phyloP scores from a whole-genome alignment of 441 rosid species.

The Hura crepitans region DNA sequence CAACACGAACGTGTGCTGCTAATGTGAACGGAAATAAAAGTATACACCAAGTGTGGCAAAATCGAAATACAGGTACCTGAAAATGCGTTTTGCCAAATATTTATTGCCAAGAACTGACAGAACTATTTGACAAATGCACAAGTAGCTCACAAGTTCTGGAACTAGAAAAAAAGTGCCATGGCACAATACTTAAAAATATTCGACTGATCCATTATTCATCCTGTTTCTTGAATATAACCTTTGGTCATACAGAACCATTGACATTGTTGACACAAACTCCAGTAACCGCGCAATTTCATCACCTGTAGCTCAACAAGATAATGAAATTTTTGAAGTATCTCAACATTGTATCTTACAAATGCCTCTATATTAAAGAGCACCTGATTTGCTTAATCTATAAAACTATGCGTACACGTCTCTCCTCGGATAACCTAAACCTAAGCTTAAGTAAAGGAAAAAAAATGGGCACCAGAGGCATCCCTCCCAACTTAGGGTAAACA shows the following conservation, averaged over 20 bases:
- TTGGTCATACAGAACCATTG: background rate
- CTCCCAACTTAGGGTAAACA: conserved; percentile 18
- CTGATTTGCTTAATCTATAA: conserved; percentile 16
- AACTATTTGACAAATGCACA: too few relatives aligned
- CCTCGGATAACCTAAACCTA: conserved; percentile 2
- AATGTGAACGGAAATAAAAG: too few relatives aligned
- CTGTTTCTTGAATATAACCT: background rate
- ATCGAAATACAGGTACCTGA: too few relatives aligned
- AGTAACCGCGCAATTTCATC: conserved; percentile 15
- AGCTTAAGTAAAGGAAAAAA: background rate
- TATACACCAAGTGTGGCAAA: too few relatives aligned
- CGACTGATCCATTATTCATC: background rate
- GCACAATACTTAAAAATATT: too few relatives aligned
- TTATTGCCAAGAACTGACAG: too few relatives aligned
- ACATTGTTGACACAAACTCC: background rate
- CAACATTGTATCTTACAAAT: conserved; percentile 29
- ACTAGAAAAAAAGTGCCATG: too few relatives aligned
- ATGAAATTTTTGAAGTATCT: conserved; percentile 23
- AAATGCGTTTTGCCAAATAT: too few relatives aligned
- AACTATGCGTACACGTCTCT: conserved; percentile 22
- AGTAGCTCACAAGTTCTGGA: too few relatives aligned
- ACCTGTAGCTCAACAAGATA: conserved; percentile 20
- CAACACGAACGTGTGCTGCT: too few relatives aligned
- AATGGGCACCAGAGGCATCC: conserved; percentile 20
- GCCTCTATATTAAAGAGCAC: conserved; percentile 16